Evolutionary conservation across 2,329 filamentous ascomycete genomes (phyloP).

Genomic region (Ascochyta lentis): DNA sequence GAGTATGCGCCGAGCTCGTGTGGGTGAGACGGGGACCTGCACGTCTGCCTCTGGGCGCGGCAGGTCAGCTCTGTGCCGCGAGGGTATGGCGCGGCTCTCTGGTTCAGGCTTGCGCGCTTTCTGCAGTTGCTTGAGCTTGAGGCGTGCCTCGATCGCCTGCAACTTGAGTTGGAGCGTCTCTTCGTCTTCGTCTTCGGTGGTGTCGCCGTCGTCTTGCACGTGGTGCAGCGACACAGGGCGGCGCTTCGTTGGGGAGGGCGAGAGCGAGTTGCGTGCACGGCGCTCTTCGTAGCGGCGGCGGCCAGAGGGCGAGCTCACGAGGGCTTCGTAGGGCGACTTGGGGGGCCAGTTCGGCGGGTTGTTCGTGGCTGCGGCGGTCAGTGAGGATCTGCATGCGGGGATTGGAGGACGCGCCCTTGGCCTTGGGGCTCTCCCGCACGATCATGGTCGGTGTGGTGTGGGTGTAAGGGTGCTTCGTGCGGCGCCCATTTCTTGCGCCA

Average conservation of each 20-base stretch:
- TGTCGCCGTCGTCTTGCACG: slow-evolving; percentile 55
- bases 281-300: slow-evolving; percentile 73
- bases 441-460: slow-evolving; percentile 49
- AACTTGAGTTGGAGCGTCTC: slow-evolving; percentile 87
- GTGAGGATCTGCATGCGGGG: slow-evolving; percentile 10
- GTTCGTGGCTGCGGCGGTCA: slow-evolving; percentile 43
- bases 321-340: slow-evolving; percentile 66
- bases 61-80: slow-evolving; percentile 35
- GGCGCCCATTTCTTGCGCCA: slow-evolving; percentile 40
- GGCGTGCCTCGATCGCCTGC: slow-evolving; percentile 83
- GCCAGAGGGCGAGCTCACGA: slow-evolving; percentile 76
- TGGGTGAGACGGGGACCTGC: slow-evolving; percentile 79
- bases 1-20: slow-evolving; percentile 56
- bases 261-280: slow-evolving; percentile 64
- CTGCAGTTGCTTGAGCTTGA: slow-evolving; percentile 87
- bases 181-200: slow-evolving; percentile 83
- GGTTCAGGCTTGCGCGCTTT: slow-evolving; percentile 53
- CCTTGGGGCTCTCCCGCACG: slow-evolving; percentile 56
- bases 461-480: slow-evolving; percentile 14
- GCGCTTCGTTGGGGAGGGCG: slow-evolving; percentile 65
- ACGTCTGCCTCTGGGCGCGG: slow-evolving; percentile 52
- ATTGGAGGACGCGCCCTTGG: slow-evolving; percentile 41
- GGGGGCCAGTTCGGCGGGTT: slow-evolving; percentile 64
- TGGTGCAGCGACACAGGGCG: slow-evolving; percentile 34
- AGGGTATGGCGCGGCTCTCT: slow-evolving; percentile 31